These are phyloP conservation scores for Saccharomycopsis guyanensis DNA, from an alignment of 805 yeast genomes.

Conservation along the genomic window DNA sequence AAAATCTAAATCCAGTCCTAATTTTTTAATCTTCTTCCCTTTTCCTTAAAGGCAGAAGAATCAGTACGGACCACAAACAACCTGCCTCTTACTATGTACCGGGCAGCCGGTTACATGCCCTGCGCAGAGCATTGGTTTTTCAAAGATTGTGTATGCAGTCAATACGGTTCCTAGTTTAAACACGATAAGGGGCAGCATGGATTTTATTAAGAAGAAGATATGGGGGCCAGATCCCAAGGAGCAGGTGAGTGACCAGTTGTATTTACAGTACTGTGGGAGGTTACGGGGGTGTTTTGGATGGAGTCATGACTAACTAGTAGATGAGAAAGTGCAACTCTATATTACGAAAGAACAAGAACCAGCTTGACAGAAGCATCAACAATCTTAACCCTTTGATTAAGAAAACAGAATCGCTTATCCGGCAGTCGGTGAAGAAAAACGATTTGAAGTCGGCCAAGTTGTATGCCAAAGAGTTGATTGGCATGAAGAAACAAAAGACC, in stretches of 20 bases:
- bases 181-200: slow-evolving; percentile 42
- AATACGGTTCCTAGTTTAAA: no score
- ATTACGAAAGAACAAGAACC: slow-evolving; percentile 77
- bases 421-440: slow-evolving; percentile 64
- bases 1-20: no score
- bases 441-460: slow-evolving; percentile 69
- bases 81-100: no score
- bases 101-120: no score
- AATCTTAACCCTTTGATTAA: slow-evolving; percentile 62
- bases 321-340: slow-evolving; percentile 70
- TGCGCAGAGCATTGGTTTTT: no score
- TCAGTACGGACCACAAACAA: no score
- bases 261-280: slow-evolving; percentile 26
- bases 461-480: slow-evolving; percentile 76
- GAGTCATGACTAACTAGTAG: slow-evolving; percentile 23
- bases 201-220: slow-evolving; percentile 73
- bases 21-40: no score
- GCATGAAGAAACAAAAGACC: slow-evolving; percentile 63
- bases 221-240: slow-evolving; percentile 98
- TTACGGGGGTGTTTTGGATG: slow-evolving; percentile 3
- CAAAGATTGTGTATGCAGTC: no score
- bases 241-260: slow-evolving; percentile 40
- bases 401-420: slow-evolving; percentile 73
- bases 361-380: slow-evolving; percentile 54
- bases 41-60: no score